These are phyloP conservation scores for Celoporthe dispersa DNA, from an alignment of 2,329 filamentous ascomycete genomes.

Conservation along the genomic window DNA sequence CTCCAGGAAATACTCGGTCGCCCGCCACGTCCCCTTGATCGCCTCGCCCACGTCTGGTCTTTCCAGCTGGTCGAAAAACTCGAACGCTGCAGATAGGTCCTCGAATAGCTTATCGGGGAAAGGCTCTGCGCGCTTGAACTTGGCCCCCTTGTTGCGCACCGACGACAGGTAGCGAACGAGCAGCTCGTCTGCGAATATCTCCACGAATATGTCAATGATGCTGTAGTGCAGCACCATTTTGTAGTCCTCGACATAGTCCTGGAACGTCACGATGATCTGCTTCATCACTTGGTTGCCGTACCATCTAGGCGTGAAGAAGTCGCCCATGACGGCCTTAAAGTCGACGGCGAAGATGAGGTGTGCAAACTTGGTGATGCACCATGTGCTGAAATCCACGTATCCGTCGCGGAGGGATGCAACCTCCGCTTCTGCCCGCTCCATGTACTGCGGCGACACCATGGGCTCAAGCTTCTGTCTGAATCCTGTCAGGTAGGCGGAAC, in stretches of 20 bases:
- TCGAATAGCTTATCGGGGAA: constrained; percentile 94
- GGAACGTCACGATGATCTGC: constrained; percentile 91
- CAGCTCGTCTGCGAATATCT: constrained; percentile 91
- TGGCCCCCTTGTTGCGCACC: constrained; percentile 87
- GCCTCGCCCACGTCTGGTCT: constrained; percentile 70
- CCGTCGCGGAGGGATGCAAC: constrained; percentile 79
- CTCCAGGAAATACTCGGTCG: constrained; percentile 81
- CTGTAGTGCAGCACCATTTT: constrained; percentile 81
- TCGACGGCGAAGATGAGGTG: constrained; percentile 88
- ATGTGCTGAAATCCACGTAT: constrained; percentile 93
- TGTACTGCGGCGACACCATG: constrained; percentile 79
- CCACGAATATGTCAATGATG: constrained; percentile 87
- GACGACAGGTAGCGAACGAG: constrained; percentile 82
- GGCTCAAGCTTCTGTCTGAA: constrained; percentile 85
- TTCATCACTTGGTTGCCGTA: constrained; percentile 87
- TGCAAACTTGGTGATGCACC: constrained; percentile 88
- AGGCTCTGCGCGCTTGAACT: constrained; percentile 84
- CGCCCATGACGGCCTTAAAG: constrained; percentile 79
- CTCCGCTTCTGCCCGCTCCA: constrained; percentile 74
- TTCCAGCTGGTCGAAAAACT: constrained; percentile 77
- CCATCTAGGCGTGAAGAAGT: constrained; percentile 92
- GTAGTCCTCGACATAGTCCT: constrained; percentile 93
- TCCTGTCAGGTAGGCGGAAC: constrained; percentile 80
- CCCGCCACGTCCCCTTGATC: constrained; percentile 92
- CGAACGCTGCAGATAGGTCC: constrained; percentile 88